These are phyloP conservation scores for Capronia epimyces DNA, from an alignment of 2,329 filamentous ascomycete species.

Conservation along the genomic window DNA sequence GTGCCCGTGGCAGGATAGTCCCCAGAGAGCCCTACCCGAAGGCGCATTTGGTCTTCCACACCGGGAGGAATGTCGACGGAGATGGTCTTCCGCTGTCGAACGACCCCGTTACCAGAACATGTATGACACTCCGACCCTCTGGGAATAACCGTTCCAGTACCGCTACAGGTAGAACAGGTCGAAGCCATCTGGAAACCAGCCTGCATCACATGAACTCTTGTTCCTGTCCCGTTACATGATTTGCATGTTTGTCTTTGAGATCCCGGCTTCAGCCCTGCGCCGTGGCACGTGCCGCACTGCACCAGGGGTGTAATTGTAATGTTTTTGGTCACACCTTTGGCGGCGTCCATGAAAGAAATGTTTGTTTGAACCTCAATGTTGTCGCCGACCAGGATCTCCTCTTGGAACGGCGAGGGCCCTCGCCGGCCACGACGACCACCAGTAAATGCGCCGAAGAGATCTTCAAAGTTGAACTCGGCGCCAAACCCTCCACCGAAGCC, in stretches of 20 bases:
- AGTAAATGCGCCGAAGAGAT: constrained; percentile 83
- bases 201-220: constrained; percentile 79
- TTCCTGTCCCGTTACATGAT: constrained; percentile 78
- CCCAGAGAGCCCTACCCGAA: constrained; percentile 78
- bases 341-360: constrained; percentile 93
- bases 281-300: constrained; percentile 74
- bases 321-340: constrained; percentile 84
- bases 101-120: constrained; percentile 77
- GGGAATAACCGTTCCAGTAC: constrained; percentile 69
- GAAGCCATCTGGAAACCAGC: constrained; percentile 95
- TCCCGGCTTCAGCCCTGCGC: constrained; percentile 78
- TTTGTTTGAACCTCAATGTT: constrained; percentile 91
- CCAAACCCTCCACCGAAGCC: constrained; percentile 62
- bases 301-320: constrained; percentile 77
- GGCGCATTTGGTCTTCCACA: constrained; percentile 92
- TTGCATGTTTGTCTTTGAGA: constrained; percentile 68
- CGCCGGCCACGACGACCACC: constrained; percentile 53
- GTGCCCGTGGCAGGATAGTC: constrained; percentile 76
- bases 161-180: constrained; percentile 76
- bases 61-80: constrained; percentile 89
- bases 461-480: constrained; percentile 88
- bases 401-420: constrained; percentile 64
- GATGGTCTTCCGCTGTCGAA: constrained; percentile 75
- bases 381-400: constrained; percentile 81
- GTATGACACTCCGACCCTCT: constrained; percentile 72